phyloP scores from a whole-genome alignment of 495 filamentous ascomycete species.

The Penicillium psychrofluorescens region DNA sequence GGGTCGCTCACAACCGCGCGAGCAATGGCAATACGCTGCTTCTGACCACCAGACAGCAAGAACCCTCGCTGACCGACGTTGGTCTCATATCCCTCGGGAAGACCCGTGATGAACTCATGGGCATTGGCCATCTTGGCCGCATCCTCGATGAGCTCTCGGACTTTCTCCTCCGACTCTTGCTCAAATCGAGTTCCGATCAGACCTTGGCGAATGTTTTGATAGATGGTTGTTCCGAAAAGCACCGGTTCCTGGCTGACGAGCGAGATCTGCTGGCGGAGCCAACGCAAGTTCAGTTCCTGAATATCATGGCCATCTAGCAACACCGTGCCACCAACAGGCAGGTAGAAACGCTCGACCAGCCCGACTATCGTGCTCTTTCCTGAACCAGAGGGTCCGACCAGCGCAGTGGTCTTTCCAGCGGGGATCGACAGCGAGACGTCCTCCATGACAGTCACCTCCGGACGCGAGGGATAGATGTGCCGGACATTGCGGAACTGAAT shows the following conservation, averaged over 20 bases:
- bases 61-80: constrained; percentile 95
- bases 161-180: constrained; percentile 53
- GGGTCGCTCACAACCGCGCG: constrained; percentile 89
- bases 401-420: constrained; percentile 78
- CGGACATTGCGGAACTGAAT: constrained; percentile 80
- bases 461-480: constrained; percentile 89
- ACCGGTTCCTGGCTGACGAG: constrained; percentile 74
- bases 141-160: constrained; percentile 62
- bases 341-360: constrained; percentile 87
- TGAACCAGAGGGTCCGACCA: constrained; percentile 82
- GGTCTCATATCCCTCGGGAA: constrained; percentile 88
- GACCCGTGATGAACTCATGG: constrained; percentile 76
- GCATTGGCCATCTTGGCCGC: constrained; percentile 90
- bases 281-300: constrained; percentile 72
- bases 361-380: constrained; percentile 92
- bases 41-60: constrained; percentile 87
- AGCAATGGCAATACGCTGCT: constrained; percentile 86
- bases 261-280: constrained; percentile 86
- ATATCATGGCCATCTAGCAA: constrained; percentile 81
- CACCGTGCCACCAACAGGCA: constrained; percentile 73
- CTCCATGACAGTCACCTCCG: constrained; percentile 81
- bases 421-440: constrained; percentile 71
- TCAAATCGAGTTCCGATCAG: constrained; percentile 80
- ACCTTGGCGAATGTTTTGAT: constrained; percentile 77
- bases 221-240: constrained; percentile 77